These are phyloP conservation scores for Nicotiana noctiflora DNA, from an alignment of 257 asterid genomes.

Conservation along the genomic window DNA sequence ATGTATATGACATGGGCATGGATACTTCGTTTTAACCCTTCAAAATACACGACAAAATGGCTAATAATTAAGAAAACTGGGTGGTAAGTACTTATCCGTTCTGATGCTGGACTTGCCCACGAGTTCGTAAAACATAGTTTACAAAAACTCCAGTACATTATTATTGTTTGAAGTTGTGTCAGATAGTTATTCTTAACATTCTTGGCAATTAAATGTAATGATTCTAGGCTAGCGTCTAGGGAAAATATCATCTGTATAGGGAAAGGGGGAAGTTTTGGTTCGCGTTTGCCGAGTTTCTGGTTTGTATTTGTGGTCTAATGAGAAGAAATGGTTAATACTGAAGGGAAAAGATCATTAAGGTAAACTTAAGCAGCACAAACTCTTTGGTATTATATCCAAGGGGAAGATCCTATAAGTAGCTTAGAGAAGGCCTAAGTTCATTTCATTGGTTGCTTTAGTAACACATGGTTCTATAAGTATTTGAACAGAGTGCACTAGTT, in stretches of 20 bases:
- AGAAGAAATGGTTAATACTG: neutral
- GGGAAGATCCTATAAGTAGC: neutral
- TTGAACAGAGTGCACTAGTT: neutral
- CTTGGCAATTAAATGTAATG: neutral
- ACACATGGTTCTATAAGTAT: neutral
- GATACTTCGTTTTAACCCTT: neutral
- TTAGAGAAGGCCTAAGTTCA: neutral
- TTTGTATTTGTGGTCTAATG: neutral
- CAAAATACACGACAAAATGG: neutral
- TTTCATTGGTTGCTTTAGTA: neutral
- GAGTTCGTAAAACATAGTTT: neutral
- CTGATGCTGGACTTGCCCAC: neutral
- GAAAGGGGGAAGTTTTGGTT: neutral
- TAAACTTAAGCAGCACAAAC: neutral
- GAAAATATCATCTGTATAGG: neutral
- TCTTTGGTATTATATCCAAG: neutral
- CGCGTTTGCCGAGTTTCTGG: neutral
- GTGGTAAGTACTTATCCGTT: neutral
- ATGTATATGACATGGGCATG: neutral
- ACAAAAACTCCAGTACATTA: neutral
- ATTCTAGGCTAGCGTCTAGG: neutral
- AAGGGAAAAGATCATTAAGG: neutral
- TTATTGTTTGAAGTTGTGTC: neutral
- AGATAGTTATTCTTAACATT: neutral
- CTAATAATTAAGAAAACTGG: neutral